Conservation (phyloP, 495 filamentous ascomycete genomes). For the Aspergillus carlsbadensis region DNA sequence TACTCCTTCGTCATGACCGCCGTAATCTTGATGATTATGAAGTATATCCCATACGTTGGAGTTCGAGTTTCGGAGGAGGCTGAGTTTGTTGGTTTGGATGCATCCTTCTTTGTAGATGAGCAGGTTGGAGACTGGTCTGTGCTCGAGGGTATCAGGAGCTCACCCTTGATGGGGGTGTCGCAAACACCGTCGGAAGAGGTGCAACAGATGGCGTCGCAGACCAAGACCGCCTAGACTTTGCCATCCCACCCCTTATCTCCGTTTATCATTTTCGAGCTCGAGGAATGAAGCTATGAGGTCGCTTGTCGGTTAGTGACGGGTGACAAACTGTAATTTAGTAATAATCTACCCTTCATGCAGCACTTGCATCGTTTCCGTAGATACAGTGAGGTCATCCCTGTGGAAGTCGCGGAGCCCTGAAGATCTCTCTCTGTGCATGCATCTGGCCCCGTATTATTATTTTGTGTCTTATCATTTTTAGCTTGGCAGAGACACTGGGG, state of each 20-base stretch:
- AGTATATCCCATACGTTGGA: slow-evolving; percentile 58
- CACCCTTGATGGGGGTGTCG: slow-evolving; percentile 23
- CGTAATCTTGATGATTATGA: slow-evolving; percentile 53
- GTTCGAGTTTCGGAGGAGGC: slow-evolving; percentile 55
- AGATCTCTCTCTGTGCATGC: not conserved
- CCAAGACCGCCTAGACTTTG: not conserved
- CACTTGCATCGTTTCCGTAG: not conserved
- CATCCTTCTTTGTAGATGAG: slow-evolving; percentile 59
- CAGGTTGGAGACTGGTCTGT: slow-evolving; percentile 51
- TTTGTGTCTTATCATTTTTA: not conserved
- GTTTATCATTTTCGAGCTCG: no score
- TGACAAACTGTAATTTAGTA: not conserved
- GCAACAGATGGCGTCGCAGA: slow-evolving; percentile 10
- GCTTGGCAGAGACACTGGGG: not conserved
- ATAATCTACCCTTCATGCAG: not conserved
- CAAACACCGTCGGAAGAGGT: slow-evolving; percentile 17
- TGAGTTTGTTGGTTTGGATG: slow-evolving; percentile 57
- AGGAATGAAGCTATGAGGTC: no score
- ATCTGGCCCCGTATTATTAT: not conserved
- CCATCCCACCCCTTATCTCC: no score
- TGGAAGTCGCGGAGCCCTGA: not conserved
- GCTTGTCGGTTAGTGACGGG: not conserved
- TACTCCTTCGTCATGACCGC: slow-evolving; percentile 57
- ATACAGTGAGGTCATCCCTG: not conserved
- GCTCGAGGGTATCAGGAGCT: slow-evolving; percentile 21